Conservation (phyloP, 2,329 filamentous ascomycete species). For the Pseudogymnoascus sp. region DNA sequence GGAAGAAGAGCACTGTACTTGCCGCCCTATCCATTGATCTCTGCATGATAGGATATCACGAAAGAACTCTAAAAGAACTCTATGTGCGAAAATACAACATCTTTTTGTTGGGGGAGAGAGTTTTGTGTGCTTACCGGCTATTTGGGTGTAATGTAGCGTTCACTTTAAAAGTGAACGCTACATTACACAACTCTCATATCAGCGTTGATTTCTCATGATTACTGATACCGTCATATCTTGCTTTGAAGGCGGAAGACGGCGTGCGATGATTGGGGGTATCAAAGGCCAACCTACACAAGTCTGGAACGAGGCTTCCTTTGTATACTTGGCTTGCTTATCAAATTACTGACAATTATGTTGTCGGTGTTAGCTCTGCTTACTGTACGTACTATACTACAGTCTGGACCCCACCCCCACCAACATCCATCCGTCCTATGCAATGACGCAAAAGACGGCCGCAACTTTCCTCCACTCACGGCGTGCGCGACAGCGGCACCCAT, state of each 20-base stretch:
- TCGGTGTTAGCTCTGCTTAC: conserved; percentile 1
- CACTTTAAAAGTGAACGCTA: not conserved
- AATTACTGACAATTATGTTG: not conserved
- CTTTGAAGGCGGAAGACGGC: not conserved
- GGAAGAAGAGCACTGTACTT: not conserved
- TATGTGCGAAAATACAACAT: not conserved
- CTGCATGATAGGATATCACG: not conserved
- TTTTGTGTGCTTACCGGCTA: not conserved
- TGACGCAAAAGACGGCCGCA: not conserved
- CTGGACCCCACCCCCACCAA: not conserved
- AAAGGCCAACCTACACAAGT: not conserved
- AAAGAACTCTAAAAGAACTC: not conserved
- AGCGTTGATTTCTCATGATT: not conserved
- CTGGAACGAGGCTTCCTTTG: not conserved
- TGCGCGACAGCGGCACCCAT: not conserved
- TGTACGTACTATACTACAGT: not conserved
- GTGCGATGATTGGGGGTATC: not conserved
- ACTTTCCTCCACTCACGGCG: conserved; percentile 6
- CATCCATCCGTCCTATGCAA: not conserved
- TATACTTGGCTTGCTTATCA: not conserved
- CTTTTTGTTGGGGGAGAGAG: not conserved
- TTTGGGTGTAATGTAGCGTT: not conserved
- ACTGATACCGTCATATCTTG: not conserved
- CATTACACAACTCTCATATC: not conserved
- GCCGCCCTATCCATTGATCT: not conserved